These are phyloP conservation scores for Venturia nashicola DNA, from an alignment of 2,329 filamentous ascomycete species.

Conservation along the genomic window DNA sequence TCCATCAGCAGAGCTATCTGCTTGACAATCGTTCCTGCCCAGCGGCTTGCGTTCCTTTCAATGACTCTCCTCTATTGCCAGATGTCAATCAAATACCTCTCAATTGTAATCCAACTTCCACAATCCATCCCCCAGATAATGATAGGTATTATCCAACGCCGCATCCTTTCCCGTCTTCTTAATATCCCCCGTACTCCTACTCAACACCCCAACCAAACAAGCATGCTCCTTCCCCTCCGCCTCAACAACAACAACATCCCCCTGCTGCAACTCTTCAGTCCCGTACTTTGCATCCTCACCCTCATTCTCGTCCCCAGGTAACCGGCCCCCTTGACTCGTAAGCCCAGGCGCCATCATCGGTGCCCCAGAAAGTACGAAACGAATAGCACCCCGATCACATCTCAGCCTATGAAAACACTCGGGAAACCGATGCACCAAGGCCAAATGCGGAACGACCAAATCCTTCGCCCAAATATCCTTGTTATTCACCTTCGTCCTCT, in stretches of 20 bases:
- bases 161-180: slow-evolving; percentile 91
- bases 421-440: slow-evolving; percentile 82
- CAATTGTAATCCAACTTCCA: slow-evolving; percentile 60
- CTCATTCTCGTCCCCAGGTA: slow-evolving; percentile 47
- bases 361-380: slow-evolving; percentile 87
- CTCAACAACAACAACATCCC: slow-evolving; percentile 75
- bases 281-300: slow-evolving; percentile 32
- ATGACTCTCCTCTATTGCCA: not conserved
- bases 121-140: slow-evolving; percentile 87
- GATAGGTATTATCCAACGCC: slow-evolving; percentile 73
- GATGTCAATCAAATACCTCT: slow-evolving; percentile 18
- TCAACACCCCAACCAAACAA: slow-evolving; percentile 75
- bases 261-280: slow-evolving; percentile 60
- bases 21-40: not conserved
- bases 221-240: slow-evolving; percentile 91
- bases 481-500: not conserved
- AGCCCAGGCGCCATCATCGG: slow-evolving; percentile 93
- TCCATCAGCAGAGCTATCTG: not conserved
- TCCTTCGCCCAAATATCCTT: not conserved
- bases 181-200: slow-evolving; percentile 78
- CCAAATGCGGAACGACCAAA: slow-evolving; percentile 72
- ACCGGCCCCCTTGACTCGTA: slow-evolving; percentile 67
- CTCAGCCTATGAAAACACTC: slow-evolving; percentile 70
- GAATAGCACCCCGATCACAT: slow-evolving; percentile 91
- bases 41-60: not conserved